phyloP scores from a whole-genome alignment of 2,329 filamentous ascomycete species.

The Phaeophleospora eucalypticola region DNA sequence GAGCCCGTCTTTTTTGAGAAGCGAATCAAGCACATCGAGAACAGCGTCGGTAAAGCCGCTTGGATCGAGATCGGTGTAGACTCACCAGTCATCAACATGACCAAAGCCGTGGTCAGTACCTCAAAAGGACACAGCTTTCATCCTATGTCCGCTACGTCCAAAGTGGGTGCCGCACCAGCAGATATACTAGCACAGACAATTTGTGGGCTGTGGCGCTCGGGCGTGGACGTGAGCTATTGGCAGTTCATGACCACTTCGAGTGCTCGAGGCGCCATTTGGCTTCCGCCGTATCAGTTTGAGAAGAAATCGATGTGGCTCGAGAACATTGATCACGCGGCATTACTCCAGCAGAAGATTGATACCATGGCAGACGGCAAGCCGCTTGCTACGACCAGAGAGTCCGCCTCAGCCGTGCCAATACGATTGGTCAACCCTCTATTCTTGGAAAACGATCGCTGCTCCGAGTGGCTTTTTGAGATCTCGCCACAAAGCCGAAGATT shows the following conservation, averaged over 20 bases:
- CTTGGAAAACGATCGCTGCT: background rate
- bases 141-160: background rate
- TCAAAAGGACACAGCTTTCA: too few species aligned
- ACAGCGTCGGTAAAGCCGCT: background rate
- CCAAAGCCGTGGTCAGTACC: background rate
- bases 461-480: background rate
- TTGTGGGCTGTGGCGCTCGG: background rate
- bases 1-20: conserved; percentile 7
- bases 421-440: background rate
- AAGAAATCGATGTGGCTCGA: background rate
- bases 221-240: background rate
- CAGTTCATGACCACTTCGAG: background rate
- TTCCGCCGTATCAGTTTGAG: conserved; percentile 4
- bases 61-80: conserved; percentile 8
- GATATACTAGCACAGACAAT: background rate
- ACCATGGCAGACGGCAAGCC: too few species aligned
- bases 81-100: conserved; percentile 5
- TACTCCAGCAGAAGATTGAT: too few species aligned
- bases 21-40: conserved; percentile 4
- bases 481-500: background rate
- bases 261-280: too few species aligned
- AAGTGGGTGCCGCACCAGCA: background rate
- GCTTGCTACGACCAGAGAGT: background rate
- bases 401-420: background rate
- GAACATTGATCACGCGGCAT: too few species aligned